Conservation (phyloP, 306 rosid species). For the Sesbania bispinosa region DNA sequence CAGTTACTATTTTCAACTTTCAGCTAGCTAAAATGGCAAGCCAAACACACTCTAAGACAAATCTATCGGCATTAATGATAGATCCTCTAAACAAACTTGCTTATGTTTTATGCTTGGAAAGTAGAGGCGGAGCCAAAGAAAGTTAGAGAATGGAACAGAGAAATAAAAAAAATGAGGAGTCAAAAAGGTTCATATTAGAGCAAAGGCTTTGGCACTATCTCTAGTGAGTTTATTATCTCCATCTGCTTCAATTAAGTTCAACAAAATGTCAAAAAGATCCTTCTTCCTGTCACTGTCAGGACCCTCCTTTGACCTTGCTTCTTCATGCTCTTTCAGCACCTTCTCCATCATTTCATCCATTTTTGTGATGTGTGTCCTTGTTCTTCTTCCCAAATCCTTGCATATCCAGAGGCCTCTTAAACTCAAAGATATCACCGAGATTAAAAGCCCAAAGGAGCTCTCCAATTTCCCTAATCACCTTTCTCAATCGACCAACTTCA, state of each 20-base stretch:
- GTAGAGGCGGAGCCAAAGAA: not conserved
- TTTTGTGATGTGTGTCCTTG: constrained; percentile 27
- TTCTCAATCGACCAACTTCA: constrained; percentile 32
- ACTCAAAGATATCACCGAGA: constrained; percentile 23
- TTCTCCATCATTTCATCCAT: constrained; percentile 46
- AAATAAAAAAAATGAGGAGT: not conserved
- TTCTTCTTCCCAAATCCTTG: constrained; percentile 38
- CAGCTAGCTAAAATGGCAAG: too few species aligned
- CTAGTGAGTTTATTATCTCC: constrained; percentile 39
- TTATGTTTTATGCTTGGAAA: not conserved
- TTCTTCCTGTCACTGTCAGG: constrained; percentile 21
- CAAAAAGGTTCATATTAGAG: constrained; percentile 34
- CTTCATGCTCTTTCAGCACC: constrained; percentile 55
- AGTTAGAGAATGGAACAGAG: not conserved
- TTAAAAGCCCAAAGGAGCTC: constrained; percentile 26
- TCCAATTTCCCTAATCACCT: constrained; percentile 23
- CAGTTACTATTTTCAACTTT: too few species aligned
- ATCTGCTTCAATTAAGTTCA: constrained; percentile 40
- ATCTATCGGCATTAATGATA: not conserved
- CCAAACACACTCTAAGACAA: too few species aligned
- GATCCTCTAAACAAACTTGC: not conserved
- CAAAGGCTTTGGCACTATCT: constrained; percentile 48
- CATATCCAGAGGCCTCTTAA: constrained; percentile 37
- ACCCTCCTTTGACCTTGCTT: constrained; percentile 22
- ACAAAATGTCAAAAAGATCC: constrained; percentile 52